phyloP scores from a whole-genome alignment of 2,329 filamentous ascomycete species.

The Ophiostoma ulmi region DNA sequence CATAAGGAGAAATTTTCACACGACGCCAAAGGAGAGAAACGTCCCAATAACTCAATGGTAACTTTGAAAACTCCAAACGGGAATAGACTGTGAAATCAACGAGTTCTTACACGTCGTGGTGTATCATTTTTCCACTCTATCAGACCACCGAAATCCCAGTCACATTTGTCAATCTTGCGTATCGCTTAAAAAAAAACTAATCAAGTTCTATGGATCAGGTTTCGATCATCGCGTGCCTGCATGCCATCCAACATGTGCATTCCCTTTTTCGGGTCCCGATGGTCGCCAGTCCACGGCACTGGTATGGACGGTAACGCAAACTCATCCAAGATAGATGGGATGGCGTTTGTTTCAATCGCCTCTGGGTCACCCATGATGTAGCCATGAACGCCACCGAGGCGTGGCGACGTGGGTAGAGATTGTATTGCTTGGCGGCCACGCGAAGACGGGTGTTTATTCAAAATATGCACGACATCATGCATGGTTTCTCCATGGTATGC shows the following conservation, averaged over 20 bases:
- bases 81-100: background rate
- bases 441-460: background rate
- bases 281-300: background rate
- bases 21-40: background rate
- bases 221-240: background rate
- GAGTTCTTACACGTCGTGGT: too few relatives aligned
- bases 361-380: background rate
- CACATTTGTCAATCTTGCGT: background rate
- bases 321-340: background rate
- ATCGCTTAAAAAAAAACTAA: background rate
- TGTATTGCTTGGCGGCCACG: background rate
- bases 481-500: background rate
- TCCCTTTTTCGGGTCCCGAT: background rate
- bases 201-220: background rate
- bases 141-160: background rate
- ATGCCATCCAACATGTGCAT: background rate
- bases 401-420: background rate
- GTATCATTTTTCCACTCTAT: too few relatives aligned
- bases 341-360: background rate
- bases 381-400: background rate
- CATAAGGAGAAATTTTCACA: background rate
- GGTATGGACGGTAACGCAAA: background rate
- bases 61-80: background rate
- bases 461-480: background rate
- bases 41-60: background rate